Conservation (phyloP, 345 rosid species). For the Boechera stricta region DNA sequence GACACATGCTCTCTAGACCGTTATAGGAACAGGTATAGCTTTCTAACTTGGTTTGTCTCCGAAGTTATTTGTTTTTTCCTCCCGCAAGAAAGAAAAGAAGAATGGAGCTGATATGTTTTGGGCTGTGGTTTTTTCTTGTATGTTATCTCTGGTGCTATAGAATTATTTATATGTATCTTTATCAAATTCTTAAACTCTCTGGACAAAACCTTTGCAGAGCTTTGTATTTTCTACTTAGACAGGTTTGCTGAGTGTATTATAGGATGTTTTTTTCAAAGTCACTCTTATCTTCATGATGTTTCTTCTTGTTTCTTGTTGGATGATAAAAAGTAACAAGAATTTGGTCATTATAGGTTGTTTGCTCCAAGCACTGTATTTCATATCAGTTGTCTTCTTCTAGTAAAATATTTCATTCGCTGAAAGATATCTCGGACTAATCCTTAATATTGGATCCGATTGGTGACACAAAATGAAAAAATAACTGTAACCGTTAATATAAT, state of each 20-base stretch:
- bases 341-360: background rate
- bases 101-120: slow-evolving; percentile 37
- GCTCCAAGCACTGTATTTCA: background rate
- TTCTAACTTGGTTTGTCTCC: slow-evolving; percentile 42
- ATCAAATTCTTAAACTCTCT: slow-evolving; percentile 25
- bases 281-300: background rate
- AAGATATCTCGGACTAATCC: background rate
- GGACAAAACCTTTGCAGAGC: slow-evolving; percentile 40
- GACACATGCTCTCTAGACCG: slow-evolving; percentile 36
- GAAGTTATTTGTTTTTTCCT: slow-evolving; percentile 10
- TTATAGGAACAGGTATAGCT: slow-evolving; percentile 45
- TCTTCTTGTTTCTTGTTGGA: slow-evolving; percentile 8
- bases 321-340: background rate
- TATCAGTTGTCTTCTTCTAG: background rate
- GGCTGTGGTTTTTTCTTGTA: slow-evolving; percentile 37
- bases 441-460: background rate
- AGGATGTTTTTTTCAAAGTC: slow-evolving; percentile 23
- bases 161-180: slow-evolving; percentile 36
- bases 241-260: slow-evolving; percentile 44
- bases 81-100: background rate
- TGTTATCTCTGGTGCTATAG: slow-evolving; percentile 27
- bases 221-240: slow-evolving; percentile 41
- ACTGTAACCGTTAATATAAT: background rate
- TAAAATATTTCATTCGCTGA: background rate
- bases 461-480: background rate